Percentiles rank a stretch among this genome's conserved stretches.
These are phyloP conservation scores for Boletus sp. DNA, from an alignment of 768 basidiomycete species.

Conservation along the genomic window DNA sequence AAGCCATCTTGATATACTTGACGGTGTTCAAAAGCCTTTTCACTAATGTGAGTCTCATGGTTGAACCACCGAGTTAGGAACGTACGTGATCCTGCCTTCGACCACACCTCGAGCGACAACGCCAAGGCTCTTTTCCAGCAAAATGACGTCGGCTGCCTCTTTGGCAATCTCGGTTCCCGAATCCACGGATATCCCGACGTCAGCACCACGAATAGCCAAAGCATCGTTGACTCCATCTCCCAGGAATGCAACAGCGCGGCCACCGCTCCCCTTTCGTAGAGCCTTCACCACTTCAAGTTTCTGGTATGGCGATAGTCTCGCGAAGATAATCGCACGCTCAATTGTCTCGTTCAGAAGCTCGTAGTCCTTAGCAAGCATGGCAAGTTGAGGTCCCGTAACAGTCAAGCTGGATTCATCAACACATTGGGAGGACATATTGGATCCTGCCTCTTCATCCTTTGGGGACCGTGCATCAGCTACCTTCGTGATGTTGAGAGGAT, in stretches of 20 bases:
- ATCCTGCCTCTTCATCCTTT: conserved; percentile 28
- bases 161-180: conserved; percentile 36
- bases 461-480: not conserved
- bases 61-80: not conserved
- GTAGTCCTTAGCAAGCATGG: conserved; percentile 27
- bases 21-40: conserved; percentile 34
- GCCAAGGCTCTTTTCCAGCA: conserved; percentile 35
- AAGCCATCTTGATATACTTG: conserved; percentile 39
- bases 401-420: conserved; percentile 25
- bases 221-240: conserved; percentile 33
- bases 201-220: conserved; percentile 31
- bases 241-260: conserved; percentile 31
- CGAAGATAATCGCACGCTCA: conserved; percentile 31
- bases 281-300: conserved; percentile 34
- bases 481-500: conserved; percentile 15
- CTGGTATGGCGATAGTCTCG: conserved; percentile 32
- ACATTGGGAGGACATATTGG: not conserved
- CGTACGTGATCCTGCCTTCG: conserved; percentile 33
- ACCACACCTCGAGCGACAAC: conserved; percentile 33
- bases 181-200: conserved; percentile 34
- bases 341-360: conserved; percentile 26
- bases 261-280: conserved; percentile 21
- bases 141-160: conserved; percentile 36
- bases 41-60: conserved; percentile 7
- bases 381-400: conserved; percentile 28